These are phyloP conservation scores for Exophiala sideris DNA, from an alignment of 2,329 filamentous ascomycete genomes.

Conservation along the genomic window DNA sequence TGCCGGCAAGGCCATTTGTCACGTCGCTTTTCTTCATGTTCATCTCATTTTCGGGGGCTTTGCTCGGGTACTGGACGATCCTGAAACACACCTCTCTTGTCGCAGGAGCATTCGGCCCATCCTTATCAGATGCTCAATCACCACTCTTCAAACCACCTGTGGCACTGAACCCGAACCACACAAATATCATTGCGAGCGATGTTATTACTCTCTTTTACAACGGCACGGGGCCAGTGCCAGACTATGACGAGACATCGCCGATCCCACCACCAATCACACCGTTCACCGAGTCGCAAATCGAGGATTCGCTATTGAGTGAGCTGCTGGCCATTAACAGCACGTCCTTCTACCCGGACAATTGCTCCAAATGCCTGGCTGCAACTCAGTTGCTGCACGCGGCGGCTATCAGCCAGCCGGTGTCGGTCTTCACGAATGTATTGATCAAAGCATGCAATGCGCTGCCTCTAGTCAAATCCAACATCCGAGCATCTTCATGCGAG, in stretches of 20 bases:
- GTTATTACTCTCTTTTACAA: slow-evolving; percentile 29
- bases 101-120: slow-evolving; percentile 7
- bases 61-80: slow-evolving; percentile 15
- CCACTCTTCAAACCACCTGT: slow-evolving; percentile 15
- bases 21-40: too few relatives aligned
- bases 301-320: slow-evolving; percentile 23
- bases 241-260: slow-evolving; percentile 25
- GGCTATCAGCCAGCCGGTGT: slow-evolving; percentile 25
- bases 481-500: slow-evolving; percentile 25
- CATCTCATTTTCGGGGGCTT: slow-evolving; percentile 9
- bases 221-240: slow-evolving; percentile 27
- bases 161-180: slow-evolving; percentile 27
- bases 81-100: slow-evolving; percentile 16
- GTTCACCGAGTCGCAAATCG: slow-evolving; percentile 14
- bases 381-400: slow-evolving; percentile 28
- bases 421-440: slow-evolving; percentile 23
- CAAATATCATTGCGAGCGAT: slow-evolving; percentile 27
- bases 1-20: too few relatives aligned
- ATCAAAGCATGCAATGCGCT: slow-evolving; percentile 23
- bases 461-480: slow-evolving; percentile 13
- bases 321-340: slow-evolving; percentile 22
- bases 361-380: slow-evolving; percentile 27
- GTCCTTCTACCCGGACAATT: slow-evolving; percentile 21
- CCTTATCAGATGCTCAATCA: slow-evolving; percentile 7
- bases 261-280: slow-evolving; percentile 26